Conservation (phyloP, 371 early-diverging fungal species). For the Haplosporangium sp. region DNA sequence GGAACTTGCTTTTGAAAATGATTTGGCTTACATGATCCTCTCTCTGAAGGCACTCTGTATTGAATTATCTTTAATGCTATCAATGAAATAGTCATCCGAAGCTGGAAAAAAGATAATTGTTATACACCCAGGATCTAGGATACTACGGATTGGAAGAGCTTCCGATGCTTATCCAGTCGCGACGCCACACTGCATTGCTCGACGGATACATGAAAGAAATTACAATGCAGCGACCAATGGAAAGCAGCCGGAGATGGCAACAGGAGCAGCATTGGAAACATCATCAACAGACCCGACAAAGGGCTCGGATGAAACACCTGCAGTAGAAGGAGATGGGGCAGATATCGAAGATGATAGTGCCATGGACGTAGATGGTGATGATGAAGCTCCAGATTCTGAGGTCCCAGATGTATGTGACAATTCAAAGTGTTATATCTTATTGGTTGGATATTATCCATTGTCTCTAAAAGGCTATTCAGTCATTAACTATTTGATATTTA, state of each 20-base stretch:
- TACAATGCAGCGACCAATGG: not conserved
- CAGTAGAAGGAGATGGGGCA: not conserved
- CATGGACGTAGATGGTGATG: constrained; percentile 48
- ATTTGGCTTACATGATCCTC: not conserved
- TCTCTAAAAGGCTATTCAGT: no score
- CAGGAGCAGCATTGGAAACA: not conserved
- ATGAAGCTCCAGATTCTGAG: constrained; percentile 3
- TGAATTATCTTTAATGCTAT: not conserved
- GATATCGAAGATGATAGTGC: constrained; percentile 11
- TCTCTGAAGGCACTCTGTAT: not conserved
- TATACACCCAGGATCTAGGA: constrained; percentile 89
- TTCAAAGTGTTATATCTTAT: not conserved
- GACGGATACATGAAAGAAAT: constrained; percentile 56
- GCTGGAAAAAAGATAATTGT: constrained; percentile 71
- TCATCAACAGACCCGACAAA: not conserved
- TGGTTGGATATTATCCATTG: not conserved
- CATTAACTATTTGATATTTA: no score
- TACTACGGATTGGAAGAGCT: constrained; percentile 82
- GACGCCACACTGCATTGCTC: constrained; percentile 86
- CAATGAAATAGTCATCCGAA: constrained; percentile 23
- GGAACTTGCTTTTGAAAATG: not conserved
- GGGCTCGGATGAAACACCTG: not conserved
- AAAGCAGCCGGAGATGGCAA: not conserved
- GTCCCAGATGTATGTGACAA: constrained; percentile 32
- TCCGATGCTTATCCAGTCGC: constrained; percentile 84